phyloP scores from a whole-genome alignment of 257 asterid genomes.

The Solanum arcanum region DNA sequence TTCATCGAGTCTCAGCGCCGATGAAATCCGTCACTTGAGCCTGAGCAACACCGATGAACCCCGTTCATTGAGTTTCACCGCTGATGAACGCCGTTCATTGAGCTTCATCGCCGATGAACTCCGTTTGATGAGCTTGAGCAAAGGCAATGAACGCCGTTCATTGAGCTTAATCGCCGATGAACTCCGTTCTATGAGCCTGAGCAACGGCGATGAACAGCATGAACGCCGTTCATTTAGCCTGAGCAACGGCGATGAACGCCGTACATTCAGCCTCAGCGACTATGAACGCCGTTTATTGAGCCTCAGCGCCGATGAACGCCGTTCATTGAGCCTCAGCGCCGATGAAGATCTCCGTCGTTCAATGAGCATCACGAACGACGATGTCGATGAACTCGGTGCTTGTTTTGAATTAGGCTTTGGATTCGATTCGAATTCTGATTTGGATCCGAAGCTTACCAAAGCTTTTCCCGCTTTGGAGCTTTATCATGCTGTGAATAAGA shows the following conservation, averaged over 20 bases:
- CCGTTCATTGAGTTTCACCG: conserved; percentile 38
- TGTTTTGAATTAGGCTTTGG: conserved; percentile 61
- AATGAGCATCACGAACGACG: conserved; percentile 35
- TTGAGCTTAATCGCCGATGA: conserved; percentile 22
- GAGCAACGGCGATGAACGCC: conserved; percentile 25
- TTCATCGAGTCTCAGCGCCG: background rate
- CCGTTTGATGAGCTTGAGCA: conserved; percentile 34
- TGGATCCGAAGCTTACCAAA: conserved; percentile 46
- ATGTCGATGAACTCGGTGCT: conserved; percentile 64
- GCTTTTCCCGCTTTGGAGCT: conserved; percentile 65
- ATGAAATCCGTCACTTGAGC: background rate
- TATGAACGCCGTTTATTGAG: conserved; percentile 38
- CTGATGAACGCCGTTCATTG: conserved; percentile 23
- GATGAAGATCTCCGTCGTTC: conserved; percentile 16
- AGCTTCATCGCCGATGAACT: conserved; percentile 24
- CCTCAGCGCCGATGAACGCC: conserved; percentile 18
- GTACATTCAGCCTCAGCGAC: conserved; percentile 33
- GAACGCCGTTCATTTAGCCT: conserved; percentile 32
- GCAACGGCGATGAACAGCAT: background rate
- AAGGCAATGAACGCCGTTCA: conserved; percentile 21
- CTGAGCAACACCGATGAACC: conserved; percentile 12
- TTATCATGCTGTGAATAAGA: conserved; percentile 37
- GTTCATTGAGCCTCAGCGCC: conserved; percentile 4
- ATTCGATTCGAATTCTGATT: conserved; percentile 44
- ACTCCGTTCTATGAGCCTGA: conserved; percentile 8